A percentile compares a stretch with the other conserved stretches of the same genome.
phyloP scores from a whole-genome alignment of 768 basidiomycete species.

The Daedalea quercina region DNA sequence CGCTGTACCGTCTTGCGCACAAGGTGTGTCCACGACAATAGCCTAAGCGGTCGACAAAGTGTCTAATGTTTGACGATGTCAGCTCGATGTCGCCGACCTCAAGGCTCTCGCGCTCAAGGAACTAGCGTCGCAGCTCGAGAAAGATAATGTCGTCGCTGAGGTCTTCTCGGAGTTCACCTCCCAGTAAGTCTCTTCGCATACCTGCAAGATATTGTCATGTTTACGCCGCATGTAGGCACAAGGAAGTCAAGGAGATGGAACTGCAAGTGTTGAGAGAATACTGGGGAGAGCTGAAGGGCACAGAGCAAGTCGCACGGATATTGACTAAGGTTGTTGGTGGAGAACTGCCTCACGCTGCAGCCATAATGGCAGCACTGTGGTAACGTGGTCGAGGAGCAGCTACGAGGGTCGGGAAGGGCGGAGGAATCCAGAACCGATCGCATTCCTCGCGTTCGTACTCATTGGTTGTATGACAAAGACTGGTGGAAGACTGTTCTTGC shows the following conservation, averaged over 20 bases:
- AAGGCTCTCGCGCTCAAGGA: slow-evolving; percentile 8
- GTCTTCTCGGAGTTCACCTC: slow-evolving; percentile 16
- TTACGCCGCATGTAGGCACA: not conserved
- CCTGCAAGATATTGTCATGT: no score
- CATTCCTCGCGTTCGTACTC: no score
- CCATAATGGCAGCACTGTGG: not conserved
- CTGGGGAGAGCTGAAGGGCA: not conserved
- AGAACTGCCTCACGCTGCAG: not conserved
- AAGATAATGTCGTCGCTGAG: slow-evolving; percentile 16
- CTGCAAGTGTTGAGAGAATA: not conserved
- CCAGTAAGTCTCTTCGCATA: not conserved
- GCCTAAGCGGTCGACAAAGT: no score
- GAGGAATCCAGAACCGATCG: no score
- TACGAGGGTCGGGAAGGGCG: no score
- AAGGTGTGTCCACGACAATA: slow-evolving; percentile 7
- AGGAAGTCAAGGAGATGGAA: not conserved
- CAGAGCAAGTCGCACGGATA: not conserved
- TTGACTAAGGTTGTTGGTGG: not conserved
- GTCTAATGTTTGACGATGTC: not conserved
- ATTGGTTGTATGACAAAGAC: no score
- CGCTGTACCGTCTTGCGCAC: slow-evolving; percentile 20
- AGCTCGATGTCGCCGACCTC: slow-evolving; percentile 10
- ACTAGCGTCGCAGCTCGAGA: slow-evolving; percentile 10
- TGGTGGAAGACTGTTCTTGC: no score
- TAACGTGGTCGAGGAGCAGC: not conserved